Conservation (phyloP, 345 rosid genomes). For the Nephelium lappaceum region DNA sequence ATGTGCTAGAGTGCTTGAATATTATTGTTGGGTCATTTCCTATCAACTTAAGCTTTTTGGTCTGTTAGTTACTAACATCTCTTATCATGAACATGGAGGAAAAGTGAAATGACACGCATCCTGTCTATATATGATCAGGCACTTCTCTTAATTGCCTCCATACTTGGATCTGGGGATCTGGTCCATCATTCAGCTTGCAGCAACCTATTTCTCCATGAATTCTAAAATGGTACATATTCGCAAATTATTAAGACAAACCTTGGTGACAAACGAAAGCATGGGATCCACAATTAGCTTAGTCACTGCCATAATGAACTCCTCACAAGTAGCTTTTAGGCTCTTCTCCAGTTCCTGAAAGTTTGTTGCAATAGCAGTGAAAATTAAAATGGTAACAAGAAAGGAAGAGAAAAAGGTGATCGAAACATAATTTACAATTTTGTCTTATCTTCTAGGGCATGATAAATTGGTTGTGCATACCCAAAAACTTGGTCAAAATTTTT, state of each 20-base stretch:
- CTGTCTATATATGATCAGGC: neutral
- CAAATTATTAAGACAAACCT: slow-evolving; percentile 51
- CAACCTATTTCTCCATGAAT: slow-evolving; percentile 3
- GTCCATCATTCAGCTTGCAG: slow-evolving; percentile 5
- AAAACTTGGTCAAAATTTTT: neutral
- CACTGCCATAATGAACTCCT: slow-evolving; percentile 97
- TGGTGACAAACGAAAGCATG: slow-evolving; percentile 96
- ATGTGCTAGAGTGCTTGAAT: too few relatives aligned
- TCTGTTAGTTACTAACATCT: too few relatives aligned
- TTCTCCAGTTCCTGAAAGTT: slow-evolving; percentile 86
- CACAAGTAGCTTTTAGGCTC: slow-evolving; percentile 92
- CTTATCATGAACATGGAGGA: neutral
- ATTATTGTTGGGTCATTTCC: too few relatives aligned
- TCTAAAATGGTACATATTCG: neutral
- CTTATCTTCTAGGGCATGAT: neutral
- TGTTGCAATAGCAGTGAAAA: neutral
- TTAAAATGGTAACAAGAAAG: neutral
- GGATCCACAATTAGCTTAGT: slow-evolving; percentile 97
- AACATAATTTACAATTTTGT: neutral
- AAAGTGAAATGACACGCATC: neutral
- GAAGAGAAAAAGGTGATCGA: neutral
- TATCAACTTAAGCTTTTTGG: too few relatives aligned
- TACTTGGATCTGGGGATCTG: neutral
- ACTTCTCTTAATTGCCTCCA: neutral
- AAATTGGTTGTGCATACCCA: neutral